Base-by-base conservation (phyloP, 129 eudicot genomes). In the Pseudognaphalium luteoalbum region DNA sequence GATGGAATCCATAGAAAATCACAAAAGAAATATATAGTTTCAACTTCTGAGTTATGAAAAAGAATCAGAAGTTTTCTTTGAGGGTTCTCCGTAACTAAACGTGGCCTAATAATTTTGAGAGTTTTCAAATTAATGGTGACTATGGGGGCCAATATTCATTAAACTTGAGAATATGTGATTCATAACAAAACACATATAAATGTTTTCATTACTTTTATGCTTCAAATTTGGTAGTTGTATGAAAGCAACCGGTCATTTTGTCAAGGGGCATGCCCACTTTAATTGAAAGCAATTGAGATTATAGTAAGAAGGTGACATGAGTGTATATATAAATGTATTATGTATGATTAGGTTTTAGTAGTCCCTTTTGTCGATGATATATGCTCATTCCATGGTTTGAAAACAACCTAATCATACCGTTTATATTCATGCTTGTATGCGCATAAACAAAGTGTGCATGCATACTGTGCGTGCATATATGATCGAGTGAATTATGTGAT, bases 211-310 rank as follows among this genome's bases (percentile, higher is more conserved):
- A 47, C 73, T 56, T 56, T n/a, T 37, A 78, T 73, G 70, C 68
- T 79, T 54, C 15, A 39, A 61, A 71, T 51, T 80, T 66, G 74
- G 37, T 34, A 77, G 73, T 28, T 71, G 29, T n/a, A 54, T 52
- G 52, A 80, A 67, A 80, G 70, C 79, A 73, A 80, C 57, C 65
- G 66, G 79, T 74, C 73, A 47, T 73, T 76, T 73, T 57, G 75
- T 80, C 35, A 58, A 30, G 76, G 68, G 74, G 68, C 70, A 66
- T 74, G 83, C 65, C 72, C 74, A 73, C 65, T 56, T 74, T 61
- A 67, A 57, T 28, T 66, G 71, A 80, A 80, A 80, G 83, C 75
- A 66, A 80, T 66, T 80, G 69, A 73, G 70, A 80, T 19, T 69
- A 72, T 50, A 12, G 72, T 62, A 30, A 65, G 12, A 80, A 66